phyloP scores from a whole-genome alignment of 2,329 filamentous ascomycete genomes.

The Ascocoryne sarcoides region DNA sequence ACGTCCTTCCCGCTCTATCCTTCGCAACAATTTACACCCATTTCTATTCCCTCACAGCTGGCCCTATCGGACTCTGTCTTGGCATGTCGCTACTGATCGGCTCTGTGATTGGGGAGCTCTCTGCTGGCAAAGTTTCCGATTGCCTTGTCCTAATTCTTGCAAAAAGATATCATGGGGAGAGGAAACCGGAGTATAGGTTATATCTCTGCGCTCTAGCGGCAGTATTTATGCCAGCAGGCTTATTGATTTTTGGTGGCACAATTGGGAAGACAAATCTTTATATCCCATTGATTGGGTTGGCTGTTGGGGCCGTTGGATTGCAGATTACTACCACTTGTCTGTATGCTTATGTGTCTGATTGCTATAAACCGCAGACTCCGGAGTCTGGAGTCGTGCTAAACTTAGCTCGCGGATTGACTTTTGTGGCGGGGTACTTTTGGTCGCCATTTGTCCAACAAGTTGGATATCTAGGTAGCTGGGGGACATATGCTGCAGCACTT shows the following conservation, averaged over 20 bases:
- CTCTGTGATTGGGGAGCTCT: slow-evolving; percentile 22
- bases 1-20: slow-evolving; percentile 23
- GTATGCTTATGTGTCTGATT: slow-evolving; percentile 24
- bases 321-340: slow-evolving; percentile 23
- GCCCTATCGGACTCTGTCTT: slow-evolving; percentile 23
- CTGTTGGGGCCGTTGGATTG: slow-evolving; percentile 21
- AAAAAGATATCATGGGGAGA: slow-evolving; percentile 9
- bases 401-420: slow-evolving; percentile 18
- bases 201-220: slow-evolving; percentile 21
- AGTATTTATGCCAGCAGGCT: slow-evolving; percentile 23
- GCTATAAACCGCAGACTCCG: slow-evolving; percentile 23
- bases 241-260: slow-evolving; percentile 24
- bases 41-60: slow-evolving; percentile 18
- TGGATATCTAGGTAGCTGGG: slow-evolving; percentile 21
- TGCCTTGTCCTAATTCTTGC: slow-evolving; percentile 19
- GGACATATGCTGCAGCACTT: slow-evolving; percentile 19
- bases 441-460: slow-evolving; percentile 17
- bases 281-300: slow-evolving; percentile 21
- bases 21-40: slow-evolving; percentile 22
- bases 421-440: slow-evolving; percentile 23
- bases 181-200: slow-evolving; percentile 24
- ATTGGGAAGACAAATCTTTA: slow-evolving; percentile 16
- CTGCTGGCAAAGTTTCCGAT: slow-evolving; percentile 21
- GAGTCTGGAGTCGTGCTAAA: slow-evolving; percentile 25
- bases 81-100: slow-evolving; percentile 21